These are phyloP conservation scores for Castanopsis chinensis DNA, from an alignment of 306 rosid species.

Conservation along the genomic window DNA sequence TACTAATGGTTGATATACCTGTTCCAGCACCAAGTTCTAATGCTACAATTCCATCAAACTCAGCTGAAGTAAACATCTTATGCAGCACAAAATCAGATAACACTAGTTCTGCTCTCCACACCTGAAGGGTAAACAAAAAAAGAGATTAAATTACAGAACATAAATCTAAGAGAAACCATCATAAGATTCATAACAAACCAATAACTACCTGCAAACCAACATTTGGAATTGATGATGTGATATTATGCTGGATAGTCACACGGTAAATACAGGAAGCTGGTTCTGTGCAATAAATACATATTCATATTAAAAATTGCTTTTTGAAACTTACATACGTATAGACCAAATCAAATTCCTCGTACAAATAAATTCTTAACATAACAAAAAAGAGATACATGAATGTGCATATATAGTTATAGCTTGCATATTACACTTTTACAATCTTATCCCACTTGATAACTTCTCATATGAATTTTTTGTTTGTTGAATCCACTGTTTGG, in stretches of 20 bases:
- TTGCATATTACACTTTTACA: no score
- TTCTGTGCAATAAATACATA: conserved; percentile 23
- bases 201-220: conserved; percentile 84
- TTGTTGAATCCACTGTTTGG: no score
- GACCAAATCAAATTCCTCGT: no score
- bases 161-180: neutral
- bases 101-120: conserved; percentile 80
- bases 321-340: neutral
- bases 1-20: conserved; percentile 33
- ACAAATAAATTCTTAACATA: no score
- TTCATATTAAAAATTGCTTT: neutral
- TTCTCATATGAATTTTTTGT: no score
- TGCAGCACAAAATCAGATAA: conserved; percentile 81
- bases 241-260: conserved; percentile 64
- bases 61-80: conserved; percentile 54
- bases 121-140: conserved; percentile 33
- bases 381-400: no score
- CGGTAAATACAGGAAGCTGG: conserved; percentile 15
- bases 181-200: conserved; percentile 1
- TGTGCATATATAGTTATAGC: no score
- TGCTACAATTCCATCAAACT: conserved; percentile 55
- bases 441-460: no score
- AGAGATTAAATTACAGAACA: neutral
- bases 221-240: conserved; percentile 74
- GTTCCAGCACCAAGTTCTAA: conserved; percentile 94